These are phyloP conservation scores for Xenosphaeropsis pyriputrescens DNA, from an alignment of 2,329 filamentous ascomycete genomes.

Conservation along the genomic window DNA sequence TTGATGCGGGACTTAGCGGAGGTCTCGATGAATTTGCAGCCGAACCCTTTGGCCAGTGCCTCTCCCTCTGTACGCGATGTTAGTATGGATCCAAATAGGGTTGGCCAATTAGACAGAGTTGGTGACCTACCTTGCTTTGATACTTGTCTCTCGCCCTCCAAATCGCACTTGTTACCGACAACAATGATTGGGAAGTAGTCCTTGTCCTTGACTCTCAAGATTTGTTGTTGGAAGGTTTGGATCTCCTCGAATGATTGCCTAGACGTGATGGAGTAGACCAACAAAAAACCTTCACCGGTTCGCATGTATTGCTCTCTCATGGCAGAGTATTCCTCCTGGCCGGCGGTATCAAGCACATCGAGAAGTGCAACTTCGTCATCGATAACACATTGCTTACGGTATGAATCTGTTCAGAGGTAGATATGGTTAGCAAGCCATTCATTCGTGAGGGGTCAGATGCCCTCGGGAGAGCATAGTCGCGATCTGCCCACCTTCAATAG, in stretches of 20 bases:
- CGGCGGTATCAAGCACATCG: conserved; percentile 95
- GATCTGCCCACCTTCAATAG: conserved; percentile 68
- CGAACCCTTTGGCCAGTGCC: conserved; percentile 70
- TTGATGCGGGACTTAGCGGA: conserved; percentile 97
- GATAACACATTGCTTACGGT: conserved; percentile 98
- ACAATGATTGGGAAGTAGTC: conserved; percentile 99
- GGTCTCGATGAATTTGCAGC: conserved; percentile 98
- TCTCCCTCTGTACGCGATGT: conserved; percentile 60
- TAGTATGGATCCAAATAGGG: conserved; percentile 1
- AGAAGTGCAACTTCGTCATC: conserved; percentile 96
- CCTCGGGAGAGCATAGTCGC: background rate
- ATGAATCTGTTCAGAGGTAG: conserved; percentile 56
- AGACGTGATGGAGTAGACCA: conserved; percentile 97
- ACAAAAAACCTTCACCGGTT: conserved; percentile 91
- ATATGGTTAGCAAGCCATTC: conserved; percentile 4
- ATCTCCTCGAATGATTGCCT: conserved; percentile 98
- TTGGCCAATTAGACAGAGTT: conserved; percentile 1
- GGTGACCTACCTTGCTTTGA: conserved; percentile 66
- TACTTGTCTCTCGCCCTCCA: conserved; percentile 84
- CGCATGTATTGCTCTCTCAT: conserved; percentile 99
- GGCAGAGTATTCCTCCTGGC: conserved; percentile 97
- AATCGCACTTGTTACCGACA: conserved; percentile 98
- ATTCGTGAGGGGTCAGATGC: conserved; percentile 1
- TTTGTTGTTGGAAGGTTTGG: conserved; percentile 96
- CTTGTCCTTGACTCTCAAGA: conserved; percentile 96